Conservation (phyloP, 768 basidiomycete genomes). For the Pseudohyphozyma bogoriensis region DNA sequence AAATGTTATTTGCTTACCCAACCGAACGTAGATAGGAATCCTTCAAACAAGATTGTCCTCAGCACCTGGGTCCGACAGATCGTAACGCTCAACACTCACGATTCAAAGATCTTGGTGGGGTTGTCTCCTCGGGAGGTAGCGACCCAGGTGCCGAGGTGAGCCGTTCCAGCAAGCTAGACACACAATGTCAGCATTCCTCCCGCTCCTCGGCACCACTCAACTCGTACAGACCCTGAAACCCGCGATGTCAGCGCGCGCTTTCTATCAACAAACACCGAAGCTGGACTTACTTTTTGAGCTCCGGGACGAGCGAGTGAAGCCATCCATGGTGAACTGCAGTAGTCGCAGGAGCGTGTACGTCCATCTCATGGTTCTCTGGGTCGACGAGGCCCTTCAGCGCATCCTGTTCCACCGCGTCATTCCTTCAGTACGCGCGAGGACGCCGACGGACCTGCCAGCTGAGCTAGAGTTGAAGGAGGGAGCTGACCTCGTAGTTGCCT, state of each 20-base stretch:
- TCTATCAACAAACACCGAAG: too few species aligned
- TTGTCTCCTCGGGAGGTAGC: not conserved
- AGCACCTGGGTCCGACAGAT: not conserved
- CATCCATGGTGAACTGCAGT: not conserved
- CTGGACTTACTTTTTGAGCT: not conserved
- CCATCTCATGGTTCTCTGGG: not conserved
- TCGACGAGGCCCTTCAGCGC: not conserved
- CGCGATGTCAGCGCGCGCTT: not conserved
- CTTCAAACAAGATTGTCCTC: not conserved
- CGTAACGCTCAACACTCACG: not conserved
- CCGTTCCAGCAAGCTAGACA: not conserved
- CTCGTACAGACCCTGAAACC: not conserved
- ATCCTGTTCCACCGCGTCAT: too few species aligned
- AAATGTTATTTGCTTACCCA: too few species aligned
- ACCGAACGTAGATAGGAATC: slow-evolving; percentile 27
- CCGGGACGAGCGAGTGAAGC: not conserved
- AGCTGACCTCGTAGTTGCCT: not conserved
- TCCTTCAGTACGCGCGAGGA: too few species aligned
- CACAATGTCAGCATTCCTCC: too few species aligned
- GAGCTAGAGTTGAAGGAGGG: not conserved
- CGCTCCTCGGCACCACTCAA: too few species aligned
- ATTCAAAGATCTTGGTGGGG: not conserved
- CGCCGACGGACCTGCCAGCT: not conserved
- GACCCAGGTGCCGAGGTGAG: slow-evolving; percentile 5
- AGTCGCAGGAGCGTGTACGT: not conserved